Conservation (phyloP, 73 alveolate species). For the Tetrahymena thermophila region DNA sequence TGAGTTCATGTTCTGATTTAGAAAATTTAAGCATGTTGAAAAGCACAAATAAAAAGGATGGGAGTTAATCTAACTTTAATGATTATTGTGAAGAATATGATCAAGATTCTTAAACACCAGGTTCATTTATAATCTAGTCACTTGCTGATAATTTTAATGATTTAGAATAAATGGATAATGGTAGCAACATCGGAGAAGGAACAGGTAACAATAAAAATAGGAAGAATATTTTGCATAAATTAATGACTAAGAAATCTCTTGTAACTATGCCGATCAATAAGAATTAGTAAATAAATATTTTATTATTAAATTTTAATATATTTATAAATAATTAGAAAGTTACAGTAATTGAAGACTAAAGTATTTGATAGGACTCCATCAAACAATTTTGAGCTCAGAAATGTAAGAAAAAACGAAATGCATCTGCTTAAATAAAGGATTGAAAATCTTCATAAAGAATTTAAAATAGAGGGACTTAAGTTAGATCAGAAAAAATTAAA, state of each 20-base stretch:
- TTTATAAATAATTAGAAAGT: not conserved
- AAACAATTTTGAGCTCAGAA: not conserved
- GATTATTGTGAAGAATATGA: not conserved
- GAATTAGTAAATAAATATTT: not conserved
- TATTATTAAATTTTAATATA: not conserved
- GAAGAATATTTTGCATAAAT: not conserved
- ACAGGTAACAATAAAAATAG: not conserved
- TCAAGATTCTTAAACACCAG: not conserved
- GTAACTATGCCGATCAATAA: not conserved
- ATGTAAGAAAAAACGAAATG: not conserved
- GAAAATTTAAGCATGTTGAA: not conserved
- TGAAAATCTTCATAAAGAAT: not conserved
- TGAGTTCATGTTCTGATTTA: not conserved
- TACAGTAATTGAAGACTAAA: not conserved
- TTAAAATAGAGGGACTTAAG: not conserved
- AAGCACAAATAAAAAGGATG: not conserved
- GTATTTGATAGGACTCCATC: not conserved
- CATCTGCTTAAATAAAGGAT: not conserved
- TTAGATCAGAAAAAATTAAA: not conserved
- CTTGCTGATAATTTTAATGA: not conserved
- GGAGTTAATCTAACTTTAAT: not conserved
- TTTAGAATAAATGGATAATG: not conserved
- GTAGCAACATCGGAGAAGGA: not conserved
- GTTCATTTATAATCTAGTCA: not conserved
- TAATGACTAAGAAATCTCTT: not conserved